These are phyloP conservation scores for Lenwebbia sp. DNA, from an alignment of 345 rosid species.

Conservation along the genomic window DNA sequence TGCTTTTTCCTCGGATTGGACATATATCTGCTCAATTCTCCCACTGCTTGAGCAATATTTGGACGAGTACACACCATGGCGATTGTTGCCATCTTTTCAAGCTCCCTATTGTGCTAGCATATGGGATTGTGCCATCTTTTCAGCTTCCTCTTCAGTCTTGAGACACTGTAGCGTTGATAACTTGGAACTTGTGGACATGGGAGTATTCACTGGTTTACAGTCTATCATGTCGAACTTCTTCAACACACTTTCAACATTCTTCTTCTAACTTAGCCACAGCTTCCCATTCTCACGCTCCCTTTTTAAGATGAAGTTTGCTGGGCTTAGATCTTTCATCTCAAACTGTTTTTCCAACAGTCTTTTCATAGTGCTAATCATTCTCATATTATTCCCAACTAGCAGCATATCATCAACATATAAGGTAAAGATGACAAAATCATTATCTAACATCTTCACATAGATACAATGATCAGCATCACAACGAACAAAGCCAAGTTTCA, in stretches of 20 bases:
- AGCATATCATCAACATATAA: background rate
- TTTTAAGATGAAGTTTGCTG: background rate
- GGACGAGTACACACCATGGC: background rate
- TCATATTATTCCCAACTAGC: background rate
- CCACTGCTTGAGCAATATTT: background rate
- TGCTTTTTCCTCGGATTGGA: background rate
- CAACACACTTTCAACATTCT: background rate
- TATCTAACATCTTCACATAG: background rate
- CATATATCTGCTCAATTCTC: background rate
- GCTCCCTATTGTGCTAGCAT: background rate
- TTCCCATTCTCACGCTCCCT: background rate
- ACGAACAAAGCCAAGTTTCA: too few relatives aligned
- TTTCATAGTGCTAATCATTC: background rate
- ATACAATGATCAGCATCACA: background rate
- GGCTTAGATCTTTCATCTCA: background rate
- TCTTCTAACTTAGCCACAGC: background rate
- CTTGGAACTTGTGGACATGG: background rate
- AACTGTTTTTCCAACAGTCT: background rate
- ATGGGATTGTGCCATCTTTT: background rate
- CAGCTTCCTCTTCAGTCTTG: background rate
- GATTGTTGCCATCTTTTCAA: too few relatives aligned
- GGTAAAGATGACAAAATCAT: background rate
- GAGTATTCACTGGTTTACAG: background rate
- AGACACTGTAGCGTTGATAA: background rate
- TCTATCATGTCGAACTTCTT: background rate